Base-by-base conservation (phyloP, 2,329 filamentous ascomycete genomes). In the Graphilbum ipis-grandicollis region DNA sequence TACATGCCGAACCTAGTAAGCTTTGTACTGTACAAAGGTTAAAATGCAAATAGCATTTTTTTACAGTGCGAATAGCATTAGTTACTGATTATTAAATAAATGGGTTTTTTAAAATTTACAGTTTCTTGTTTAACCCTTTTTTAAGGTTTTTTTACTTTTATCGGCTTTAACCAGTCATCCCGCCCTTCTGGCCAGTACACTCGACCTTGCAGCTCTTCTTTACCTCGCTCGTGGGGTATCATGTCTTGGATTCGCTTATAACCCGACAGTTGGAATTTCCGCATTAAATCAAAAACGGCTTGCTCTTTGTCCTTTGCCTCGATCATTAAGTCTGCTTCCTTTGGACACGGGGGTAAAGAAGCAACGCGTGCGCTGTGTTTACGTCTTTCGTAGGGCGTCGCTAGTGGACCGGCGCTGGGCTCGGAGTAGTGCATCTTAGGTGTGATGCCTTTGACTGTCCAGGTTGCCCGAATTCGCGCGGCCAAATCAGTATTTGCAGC, bases 351-450 rank as follows among this genome's bases (percentile, higher is more conserved):
- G 1, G 88, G 88, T 1, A 96, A 56, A 1, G 75, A 80, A 44
- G 67, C 66, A 2, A 93, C 84, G 9, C 88, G 71, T 0, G 83
- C 68, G 26, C 75, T 84, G 50, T 96, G 88, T 55, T 93, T 94
- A 40, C 88, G 70, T 21, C 86, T 66, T 45, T 93, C 79, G 1
- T 74, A 68, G 0, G 68, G 69, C 1, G 85, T 93, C 30, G 93
- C 69, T 1, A 85, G 83, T 13, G 12, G 7, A n/a, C 71, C 64
- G 0, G 77, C 65, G 9, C 71, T 75, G 1, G 76, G 79, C 51
- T 96, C 88, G 19, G 81, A 92, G 56, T 94, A 94, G 50, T 96
- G 88, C 84, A 94, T 93, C 58, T 96, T 96, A 48, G 90, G 88
- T 3, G 65, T 85, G 44, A 93, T 94, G 2, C 66, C 61, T 53